phyloP scores from a whole-genome alignment of 352 stramenopile species.

The Phytophthora fragariaefolia region DNA sequence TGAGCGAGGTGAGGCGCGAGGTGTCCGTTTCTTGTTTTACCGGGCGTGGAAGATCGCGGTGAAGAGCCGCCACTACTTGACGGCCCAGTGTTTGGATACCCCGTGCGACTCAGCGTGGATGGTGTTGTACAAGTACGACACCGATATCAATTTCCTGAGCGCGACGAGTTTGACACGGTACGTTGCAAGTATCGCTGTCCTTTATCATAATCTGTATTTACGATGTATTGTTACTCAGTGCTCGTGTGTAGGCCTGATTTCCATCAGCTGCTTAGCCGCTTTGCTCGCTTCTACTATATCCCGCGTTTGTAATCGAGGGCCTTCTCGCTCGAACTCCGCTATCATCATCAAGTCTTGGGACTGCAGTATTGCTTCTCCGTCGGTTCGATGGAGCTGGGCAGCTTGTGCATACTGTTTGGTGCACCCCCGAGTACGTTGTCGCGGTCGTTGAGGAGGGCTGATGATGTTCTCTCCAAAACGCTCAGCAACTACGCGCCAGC shows the following conservation, averaged over 20 bases:
- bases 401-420: neutral
- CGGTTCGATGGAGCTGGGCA: neutral
- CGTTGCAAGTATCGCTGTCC: neutral
- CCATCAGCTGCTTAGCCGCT: neutral
- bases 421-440: neutral
- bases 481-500: too few relatives aligned
- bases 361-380: conserved; percentile 5
- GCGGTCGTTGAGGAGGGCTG: too few relatives aligned
- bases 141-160: conserved; percentile 4
- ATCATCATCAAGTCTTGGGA: conserved; percentile 10
- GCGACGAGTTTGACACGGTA: neutral
- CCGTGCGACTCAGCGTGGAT: neutral
- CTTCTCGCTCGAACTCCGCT: neutral
- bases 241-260: conserved; percentile 1
- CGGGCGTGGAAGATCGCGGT: too few relatives aligned
- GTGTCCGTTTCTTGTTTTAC: too few relatives aligned
- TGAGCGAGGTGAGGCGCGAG: too few relatives aligned
- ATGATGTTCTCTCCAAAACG: too few relatives aligned
- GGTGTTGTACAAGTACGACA: neutral
- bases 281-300: neutral
- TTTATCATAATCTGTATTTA: too few relatives aligned
- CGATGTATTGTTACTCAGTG: too few relatives aligned
- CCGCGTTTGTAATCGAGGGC: neutral
- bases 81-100: neutral
- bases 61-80: neutral